Base-by-base conservation (phyloP, 2,329 filamentous ascomycete species). In the Fusarium austroafricanum region DNA sequence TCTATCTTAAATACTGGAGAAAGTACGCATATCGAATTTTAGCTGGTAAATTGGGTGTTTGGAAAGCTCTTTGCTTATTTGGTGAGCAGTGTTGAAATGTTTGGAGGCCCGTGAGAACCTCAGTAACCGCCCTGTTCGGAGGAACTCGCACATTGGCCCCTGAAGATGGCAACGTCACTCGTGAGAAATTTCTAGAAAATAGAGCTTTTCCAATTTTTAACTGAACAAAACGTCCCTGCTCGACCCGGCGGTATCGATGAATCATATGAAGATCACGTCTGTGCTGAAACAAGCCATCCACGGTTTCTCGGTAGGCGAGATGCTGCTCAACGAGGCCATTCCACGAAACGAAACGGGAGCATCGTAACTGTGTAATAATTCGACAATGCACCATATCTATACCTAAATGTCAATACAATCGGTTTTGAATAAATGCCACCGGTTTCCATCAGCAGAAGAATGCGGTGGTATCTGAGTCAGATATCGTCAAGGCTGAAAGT, bases 391-490 rank as follows among this genome's bases (percentile, higher is more conserved):
- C 29, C 10, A 15, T 28, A 7, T 6, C 11, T 11, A 23, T 40
- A 20, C 11, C 29, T 8, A 8, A 11, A 18, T 20, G 3, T 33
- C 6, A 17, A 11, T 35, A 21, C 49, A 38, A 31, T 20, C 29
- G 9, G 10, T 10, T 35, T 62, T 23, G 14, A 56, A 11, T n/a
- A 11, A 37, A 21, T n/a, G 26, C 18, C 18, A 49, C 29, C 17
- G 28, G 20, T 38, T 37, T 63, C 15, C 12, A 49, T 39, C 18
- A 23, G 14, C 15, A 18, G 43, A 33, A 43, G 15, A 35, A 55
- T 47, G 29, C 18, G 45, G 44, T 58, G 52, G 12, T 57, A 66
- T 68, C 65, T 69, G 65, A 68, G 51, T 68, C 66, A 69, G 66
- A 68, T 67, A 51, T 65, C 14, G 52, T 58, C 55, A 38, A 67